These are phyloP conservation scores for Penstemon newberryi DNA, from an alignment of 257 asterid genomes.

Conservation along the genomic window DNA sequence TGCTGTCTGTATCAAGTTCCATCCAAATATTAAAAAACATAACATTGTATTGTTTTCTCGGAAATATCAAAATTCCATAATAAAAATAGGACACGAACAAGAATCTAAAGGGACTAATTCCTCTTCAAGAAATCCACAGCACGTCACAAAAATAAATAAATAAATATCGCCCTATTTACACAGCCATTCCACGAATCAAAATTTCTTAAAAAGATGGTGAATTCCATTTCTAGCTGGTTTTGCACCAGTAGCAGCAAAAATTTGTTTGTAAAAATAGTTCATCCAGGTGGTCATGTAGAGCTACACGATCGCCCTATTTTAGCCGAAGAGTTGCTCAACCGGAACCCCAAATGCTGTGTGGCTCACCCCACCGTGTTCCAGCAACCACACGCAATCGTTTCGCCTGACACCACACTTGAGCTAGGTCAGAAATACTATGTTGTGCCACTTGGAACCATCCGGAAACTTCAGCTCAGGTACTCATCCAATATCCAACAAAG, in stretches of 20 bases:
- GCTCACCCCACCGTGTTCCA: slow-evolving; percentile 61
- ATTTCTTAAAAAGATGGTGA: slow-evolving; percentile 28
- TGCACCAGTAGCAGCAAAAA: slow-evolving; percentile 43
- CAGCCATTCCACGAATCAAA: neutral
- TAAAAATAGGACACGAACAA: slow-evolving; percentile 3
- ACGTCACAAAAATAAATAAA: neutral
- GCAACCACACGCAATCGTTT: slow-evolving; percentile 53
- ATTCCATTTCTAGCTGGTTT: slow-evolving; percentile 44
- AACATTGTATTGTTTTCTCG: slow-evolving; percentile 18
- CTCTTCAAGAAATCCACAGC: slow-evolving; percentile 18
- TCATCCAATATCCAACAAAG: slow-evolving; percentile 7
- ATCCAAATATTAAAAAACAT: slow-evolving; percentile 17
- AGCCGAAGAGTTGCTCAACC: slow-evolving; percentile 51
- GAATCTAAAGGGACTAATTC: slow-evolving; percentile 9
- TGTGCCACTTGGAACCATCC: slow-evolving; percentile 57
- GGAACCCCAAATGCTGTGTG: slow-evolving; percentile 60
- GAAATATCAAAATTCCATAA: slow-evolving; percentile 25
- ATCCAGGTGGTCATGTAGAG: slow-evolving; percentile 76
- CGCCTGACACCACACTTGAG: slow-evolving; percentile 53
- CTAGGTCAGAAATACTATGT: slow-evolving; percentile 63
- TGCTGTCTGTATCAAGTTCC: neutral
- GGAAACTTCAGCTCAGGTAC: slow-evolving; percentile 49
- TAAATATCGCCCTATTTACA: neutral
- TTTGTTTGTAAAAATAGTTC: slow-evolving; percentile 57
- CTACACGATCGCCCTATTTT: slow-evolving; percentile 61